phyloP scores from a whole-genome alignment of 2,329 filamentous ascomycete genomes.

The Clonostachys rhizophaga region DNA sequence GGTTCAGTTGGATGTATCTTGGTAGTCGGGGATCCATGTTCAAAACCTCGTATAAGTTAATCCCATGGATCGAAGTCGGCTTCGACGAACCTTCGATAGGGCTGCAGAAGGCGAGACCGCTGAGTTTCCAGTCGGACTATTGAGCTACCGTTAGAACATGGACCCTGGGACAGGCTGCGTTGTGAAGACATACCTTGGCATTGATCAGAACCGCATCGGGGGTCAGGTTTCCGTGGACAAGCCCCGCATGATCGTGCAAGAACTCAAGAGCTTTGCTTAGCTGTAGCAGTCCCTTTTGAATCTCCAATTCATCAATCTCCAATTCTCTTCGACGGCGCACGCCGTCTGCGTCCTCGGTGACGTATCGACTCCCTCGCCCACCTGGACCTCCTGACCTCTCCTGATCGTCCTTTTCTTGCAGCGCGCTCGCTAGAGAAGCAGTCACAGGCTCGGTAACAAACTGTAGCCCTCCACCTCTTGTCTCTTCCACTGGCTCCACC shows the following conservation, averaged over 20 bases:
- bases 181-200: conserved; percentile 62
- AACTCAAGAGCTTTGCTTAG: conserved; percentile 94
- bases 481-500: conserved; percentile 93
- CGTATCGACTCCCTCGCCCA: conserved; percentile 71
- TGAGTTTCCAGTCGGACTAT: conserved; percentile 96
- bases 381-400: conserved; percentile 66
- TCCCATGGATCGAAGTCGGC: conserved; percentile 70
- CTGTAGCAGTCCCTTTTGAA: conserved; percentile 92
- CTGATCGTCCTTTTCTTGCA: conserved; percentile 87
- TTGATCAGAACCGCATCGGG: conserved; percentile 94
- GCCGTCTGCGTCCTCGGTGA: conserved; percentile 75
- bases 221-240: conserved; percentile 92
- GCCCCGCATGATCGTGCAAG: conserved; percentile 86
- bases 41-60: conserved; percentile 78
- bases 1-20: conserved; percentile 75
- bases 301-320: conserved; percentile 94
- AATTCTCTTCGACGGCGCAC: conserved; percentile 71
- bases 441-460: conserved; percentile 93
- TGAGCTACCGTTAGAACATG: conserved; percentile 16
- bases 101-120: conserved; percentile 85
- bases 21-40: conserved; percentile 84
- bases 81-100: conserved; percentile 73
- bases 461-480: conserved; percentile 82
- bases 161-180: not conserved
- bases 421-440: conserved; percentile 74